These are phyloP conservation scores for Candida qinlingensis DNA, from an alignment of 805 yeast species.

Conservation along the genomic window DNA sequence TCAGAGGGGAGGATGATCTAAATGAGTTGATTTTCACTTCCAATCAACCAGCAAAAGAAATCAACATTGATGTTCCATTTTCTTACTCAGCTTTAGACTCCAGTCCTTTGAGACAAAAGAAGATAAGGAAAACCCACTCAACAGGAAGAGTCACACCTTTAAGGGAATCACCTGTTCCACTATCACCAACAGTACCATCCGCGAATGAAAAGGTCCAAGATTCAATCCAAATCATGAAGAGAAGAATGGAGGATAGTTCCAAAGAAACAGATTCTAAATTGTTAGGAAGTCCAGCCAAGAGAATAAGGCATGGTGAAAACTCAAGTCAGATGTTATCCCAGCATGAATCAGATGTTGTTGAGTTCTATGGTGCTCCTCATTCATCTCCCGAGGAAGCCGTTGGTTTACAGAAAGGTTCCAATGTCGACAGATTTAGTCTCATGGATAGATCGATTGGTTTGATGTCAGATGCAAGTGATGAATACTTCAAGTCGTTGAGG, in stretches of 20 bases:
- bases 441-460: not conserved
- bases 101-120: slow-evolving; percentile 3
- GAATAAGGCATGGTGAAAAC: not conserved
- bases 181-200: slow-evolving; percentile 2
- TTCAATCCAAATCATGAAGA: slow-evolving; percentile 2
- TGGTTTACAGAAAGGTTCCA: not conserved
- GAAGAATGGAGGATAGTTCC: not conserved
- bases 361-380: not conserved
- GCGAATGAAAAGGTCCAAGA: not conserved
- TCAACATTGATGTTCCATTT: slow-evolving; percentile 5
- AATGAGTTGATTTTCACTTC: not conserved
- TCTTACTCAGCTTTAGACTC: slow-evolving; percentile 3
- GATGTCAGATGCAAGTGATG: not conserved
- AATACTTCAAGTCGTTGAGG: not conserved
- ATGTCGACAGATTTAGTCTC: not conserved
- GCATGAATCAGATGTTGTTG: not conserved
- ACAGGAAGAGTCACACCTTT: not conserved
- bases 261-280: not conserved
- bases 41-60: not conserved
- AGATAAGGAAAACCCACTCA: not conserved
- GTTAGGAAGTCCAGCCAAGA: slow-evolving; percentile 2
- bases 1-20: not conserved
- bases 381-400: not conserved
- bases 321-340: not conserved
- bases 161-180: slow-evolving; percentile 4